These are phyloP conservation scores for Leavenworthia alabamica DNA, from an alignment of 345 rosid genomes.

Conservation along the genomic window DNA sequence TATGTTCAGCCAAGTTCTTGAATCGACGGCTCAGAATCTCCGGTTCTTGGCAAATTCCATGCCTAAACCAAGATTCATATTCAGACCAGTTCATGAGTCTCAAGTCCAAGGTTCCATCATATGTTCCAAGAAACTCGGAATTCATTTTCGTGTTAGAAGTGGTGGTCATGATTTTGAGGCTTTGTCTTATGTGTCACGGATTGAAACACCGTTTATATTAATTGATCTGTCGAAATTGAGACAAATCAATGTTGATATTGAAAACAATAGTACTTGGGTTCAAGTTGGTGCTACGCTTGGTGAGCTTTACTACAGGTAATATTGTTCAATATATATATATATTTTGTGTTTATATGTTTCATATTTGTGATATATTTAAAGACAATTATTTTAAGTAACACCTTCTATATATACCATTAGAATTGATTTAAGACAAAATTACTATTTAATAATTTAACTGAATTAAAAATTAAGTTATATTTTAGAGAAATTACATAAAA, in stretches of 20 bases:
- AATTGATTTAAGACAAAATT: too few relatives aligned
- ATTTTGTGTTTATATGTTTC: too few relatives aligned
- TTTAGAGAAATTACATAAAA: too few relatives aligned
- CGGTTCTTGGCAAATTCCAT: constrained; percentile 33
- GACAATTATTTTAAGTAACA: too few relatives aligned
- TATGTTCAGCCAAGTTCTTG: constrained; percentile 32
- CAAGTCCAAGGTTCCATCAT: constrained; percentile 57
- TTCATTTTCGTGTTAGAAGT: constrained; percentile 50
- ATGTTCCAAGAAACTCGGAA: constrained; percentile 40
- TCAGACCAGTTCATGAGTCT: constrained; percentile 39
- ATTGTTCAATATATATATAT: too few relatives aligned
- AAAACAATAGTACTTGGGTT: constrained; percentile 48
- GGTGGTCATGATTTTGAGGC: constrained; percentile 75
- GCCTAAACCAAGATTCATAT: constrained; percentile 54
- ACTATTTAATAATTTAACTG: too few relatives aligned
- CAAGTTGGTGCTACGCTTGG: constrained; percentile 66
- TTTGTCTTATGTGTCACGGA: constrained; percentile 45
- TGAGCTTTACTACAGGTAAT: constrained; percentile 36
- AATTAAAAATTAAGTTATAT: too few relatives aligned
- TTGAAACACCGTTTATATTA: constrained; percentile 42
- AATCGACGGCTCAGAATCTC: constrained; percentile 44
- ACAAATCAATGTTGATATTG: constrained; percentile 32
- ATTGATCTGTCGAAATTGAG: constrained; percentile 50
- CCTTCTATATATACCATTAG: too few relatives aligned
- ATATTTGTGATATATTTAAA: too few relatives aligned